Evolutionary conservation across 2,329 filamentous ascomycete species (phyloP).

Genomic region (Didymella glomerata): DNA sequence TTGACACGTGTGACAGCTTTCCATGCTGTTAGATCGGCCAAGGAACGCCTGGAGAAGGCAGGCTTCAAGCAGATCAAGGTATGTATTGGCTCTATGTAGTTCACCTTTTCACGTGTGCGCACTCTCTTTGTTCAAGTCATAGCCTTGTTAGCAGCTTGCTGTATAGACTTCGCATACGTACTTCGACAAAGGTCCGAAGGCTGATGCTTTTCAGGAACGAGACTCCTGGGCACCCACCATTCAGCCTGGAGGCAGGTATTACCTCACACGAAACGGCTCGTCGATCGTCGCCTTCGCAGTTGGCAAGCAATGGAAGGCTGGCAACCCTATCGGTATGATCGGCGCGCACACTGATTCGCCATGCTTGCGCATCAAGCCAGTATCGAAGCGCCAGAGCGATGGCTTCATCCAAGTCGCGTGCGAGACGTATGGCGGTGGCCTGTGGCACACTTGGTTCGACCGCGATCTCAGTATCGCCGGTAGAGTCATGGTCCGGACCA

Average conservation of each 20-base stretch:
- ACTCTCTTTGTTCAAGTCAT: background rate
- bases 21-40: conserved; percentile 86
- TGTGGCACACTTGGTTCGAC: conserved; percentile 99
- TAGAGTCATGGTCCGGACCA: conserved; percentile 79
- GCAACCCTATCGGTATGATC: conserved; percentile 90
- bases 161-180: background rate
- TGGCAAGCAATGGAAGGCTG: conserved; percentile 88
- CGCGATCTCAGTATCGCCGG: conserved; percentile 91
- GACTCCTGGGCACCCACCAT: conserved; percentile 85
- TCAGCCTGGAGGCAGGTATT: conserved; percentile 91
- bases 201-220: conserved; percentile 67
- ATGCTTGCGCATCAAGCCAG: conserved; percentile 89
- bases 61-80: conserved; percentile 87
- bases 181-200: conserved; percentile 1
- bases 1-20: conserved; percentile 70
- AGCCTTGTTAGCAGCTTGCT: background rate
- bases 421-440: conserved; percentile 94
- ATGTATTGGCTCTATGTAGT: conserved; percentile 1
- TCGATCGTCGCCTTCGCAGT: conserved; percentile 94
- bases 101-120: background rate
- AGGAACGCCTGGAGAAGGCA: conserved; percentile 77
- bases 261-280: conserved; percentile 90
- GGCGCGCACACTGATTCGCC: conserved; percentile 97
- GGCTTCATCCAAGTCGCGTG: conserved; percentile 95
- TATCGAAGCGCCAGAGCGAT: conserved; percentile 85